Evolutionary conservation across 139 green algal genomes (phyloP).

Genomic region (Pycnococcus provasolii): DNA sequence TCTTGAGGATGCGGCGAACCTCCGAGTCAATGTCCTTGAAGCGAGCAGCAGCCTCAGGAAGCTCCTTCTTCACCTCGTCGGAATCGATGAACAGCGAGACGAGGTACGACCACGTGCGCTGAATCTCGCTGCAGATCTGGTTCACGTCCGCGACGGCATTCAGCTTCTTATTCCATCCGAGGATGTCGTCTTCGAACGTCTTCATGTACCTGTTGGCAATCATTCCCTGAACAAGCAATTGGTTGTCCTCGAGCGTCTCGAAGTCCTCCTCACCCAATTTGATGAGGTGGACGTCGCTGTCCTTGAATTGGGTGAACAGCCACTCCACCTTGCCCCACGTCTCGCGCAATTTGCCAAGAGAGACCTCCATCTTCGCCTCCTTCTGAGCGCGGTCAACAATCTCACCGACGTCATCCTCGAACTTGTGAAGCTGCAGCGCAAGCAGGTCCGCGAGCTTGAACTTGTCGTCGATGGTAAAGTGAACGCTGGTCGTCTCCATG

Average conservation of each 20-base stretch:
- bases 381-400: constrained; percentile 77
- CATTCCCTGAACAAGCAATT: constrained; percentile 81
- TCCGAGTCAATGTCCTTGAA: constrained; percentile 68
- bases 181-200: constrained; percentile 66
- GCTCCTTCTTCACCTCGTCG: constrained; percentile 82
- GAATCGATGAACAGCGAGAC: constrained; percentile 73
- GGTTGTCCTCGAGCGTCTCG: constrained; percentile 70
- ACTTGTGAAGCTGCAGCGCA: constrained; percentile 75
- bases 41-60: constrained; percentile 59
- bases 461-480: constrained; percentile 15
- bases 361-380: constrained; percentile 75
- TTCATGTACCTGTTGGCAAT: constrained; percentile 81
- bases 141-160: constrained; percentile 69
- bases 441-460: constrained; percentile 78
- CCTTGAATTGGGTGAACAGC: constrained; percentile 59
- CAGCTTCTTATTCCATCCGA: constrained; percentile 72
- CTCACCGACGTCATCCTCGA: constrained; percentile 79
- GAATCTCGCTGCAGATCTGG: constrained; percentile 70
- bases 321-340: constrained; percentile 66
- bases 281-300: constrained; percentile 52
- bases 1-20: constrained; percentile 44
- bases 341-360: constrained; percentile 55
- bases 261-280: constrained; percentile 82
- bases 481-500: constrained; percentile 59
- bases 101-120: constrained; percentile 72